Percentiles rank a stretch among this genome's conserved stretches.
phyloP scores from a whole-genome alignment of 2,329 filamentous ascomycete genomes.

The Alternaria rosae region DNA sequence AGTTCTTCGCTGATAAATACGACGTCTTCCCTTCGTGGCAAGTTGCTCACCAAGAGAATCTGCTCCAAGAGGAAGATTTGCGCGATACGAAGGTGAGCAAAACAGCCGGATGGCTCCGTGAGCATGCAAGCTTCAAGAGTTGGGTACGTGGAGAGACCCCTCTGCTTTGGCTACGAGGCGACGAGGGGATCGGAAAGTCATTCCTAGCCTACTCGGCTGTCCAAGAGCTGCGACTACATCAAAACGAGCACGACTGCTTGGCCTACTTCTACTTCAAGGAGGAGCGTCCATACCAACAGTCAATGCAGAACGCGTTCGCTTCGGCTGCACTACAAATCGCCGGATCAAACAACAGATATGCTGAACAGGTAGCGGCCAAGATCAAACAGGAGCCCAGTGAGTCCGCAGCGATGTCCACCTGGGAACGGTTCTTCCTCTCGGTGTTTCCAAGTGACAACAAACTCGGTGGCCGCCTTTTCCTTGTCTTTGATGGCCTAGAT shows the following conservation, averaged over 20 bases:
- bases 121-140: background rate
- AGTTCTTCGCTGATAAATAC: background rate
- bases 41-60: background rate
- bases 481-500: slow-evolving; percentile 1
- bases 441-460: background rate
- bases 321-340: slow-evolving; percentile 43
- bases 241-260: slow-evolving; percentile 7
- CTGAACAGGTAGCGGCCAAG: slow-evolving; percentile 42
- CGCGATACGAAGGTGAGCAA: background rate
- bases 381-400: slow-evolving; percentile 30
- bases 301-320: slow-evolving; percentile 32
- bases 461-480: background rate
- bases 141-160: background rate
- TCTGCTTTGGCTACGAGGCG: background rate
- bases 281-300: slow-evolving; percentile 34
- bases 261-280: slow-evolving; percentile 52
- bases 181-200: slow-evolving; percentile 4
- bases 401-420: background rate
- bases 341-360: slow-evolving; percentile 37
- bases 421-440: background rate
- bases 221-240: background rate
- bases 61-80: background rate
- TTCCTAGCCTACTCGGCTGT: background rate
- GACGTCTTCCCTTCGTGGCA: background rate
- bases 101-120: background rate